Conservation (phyloP, 768 basidiomycete genomes). For the Rickenella mellea region DNA sequence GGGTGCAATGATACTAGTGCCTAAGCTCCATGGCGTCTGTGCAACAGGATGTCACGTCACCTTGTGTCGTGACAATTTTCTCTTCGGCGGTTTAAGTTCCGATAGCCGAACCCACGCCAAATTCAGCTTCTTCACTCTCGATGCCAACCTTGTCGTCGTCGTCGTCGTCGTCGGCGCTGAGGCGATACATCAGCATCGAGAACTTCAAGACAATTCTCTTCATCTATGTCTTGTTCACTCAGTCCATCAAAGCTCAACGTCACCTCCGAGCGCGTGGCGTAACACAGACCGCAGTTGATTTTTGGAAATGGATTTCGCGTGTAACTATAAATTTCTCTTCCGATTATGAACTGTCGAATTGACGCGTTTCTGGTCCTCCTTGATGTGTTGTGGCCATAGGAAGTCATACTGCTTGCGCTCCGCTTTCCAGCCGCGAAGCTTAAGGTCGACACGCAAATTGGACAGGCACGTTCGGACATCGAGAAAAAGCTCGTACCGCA, state of each 20-base stretch:
- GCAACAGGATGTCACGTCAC: no score
- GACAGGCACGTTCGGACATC: slow-evolving; percentile 52
- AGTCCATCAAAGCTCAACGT: slow-evolving; percentile 43
- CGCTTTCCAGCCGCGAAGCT: slow-evolving; percentile 49
- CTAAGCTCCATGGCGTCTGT: no score
- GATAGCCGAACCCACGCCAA: not conserved
- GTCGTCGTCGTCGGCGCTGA: not conserved
- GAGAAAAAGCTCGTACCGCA: slow-evolving; percentile 60
- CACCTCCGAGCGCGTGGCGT: slow-evolving; percentile 61
- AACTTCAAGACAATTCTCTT: slow-evolving; percentile 48
- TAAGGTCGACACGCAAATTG: slow-evolving; percentile 57
- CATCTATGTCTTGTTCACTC: slow-evolving; percentile 45
- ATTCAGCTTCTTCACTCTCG: not conserved
- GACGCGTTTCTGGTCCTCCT: not conserved
- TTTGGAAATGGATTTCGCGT: slow-evolving; percentile 43
- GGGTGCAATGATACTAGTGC: no score
- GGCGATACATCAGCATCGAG: slow-evolving; percentile 19
- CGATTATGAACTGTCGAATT: not conserved
- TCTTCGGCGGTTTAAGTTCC: not conserved
- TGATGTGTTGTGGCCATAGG: slow-evolving; percentile 30
- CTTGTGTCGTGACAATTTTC: no score
- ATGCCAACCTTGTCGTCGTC: not conserved
- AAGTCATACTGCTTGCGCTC: slow-evolving; percentile 45
- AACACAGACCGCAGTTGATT: slow-evolving; percentile 34
- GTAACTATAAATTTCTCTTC: slow-evolving; percentile 24